These are phyloP conservation scores for Ogataea hybrid DNA, from an alignment of 1,139 yeast genomes.

Conservation along the genomic window DNA sequence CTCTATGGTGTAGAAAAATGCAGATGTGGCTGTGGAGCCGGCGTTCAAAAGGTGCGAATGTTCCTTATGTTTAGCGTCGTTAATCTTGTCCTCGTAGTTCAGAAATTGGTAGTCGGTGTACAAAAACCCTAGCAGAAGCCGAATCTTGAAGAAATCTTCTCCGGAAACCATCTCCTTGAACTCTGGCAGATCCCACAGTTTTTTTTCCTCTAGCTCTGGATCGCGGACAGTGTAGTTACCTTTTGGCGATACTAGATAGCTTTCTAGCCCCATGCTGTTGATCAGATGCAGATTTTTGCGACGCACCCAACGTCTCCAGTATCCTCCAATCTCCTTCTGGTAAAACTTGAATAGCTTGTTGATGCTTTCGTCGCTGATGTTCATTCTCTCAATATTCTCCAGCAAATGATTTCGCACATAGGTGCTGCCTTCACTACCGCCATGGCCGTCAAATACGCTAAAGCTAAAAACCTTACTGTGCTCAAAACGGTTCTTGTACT, in stretches of 20 bases:
- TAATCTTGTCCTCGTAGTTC: constrained; percentile 26
- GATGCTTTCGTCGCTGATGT: constrained; percentile 33
- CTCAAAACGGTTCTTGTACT: constrained; percentile 12
- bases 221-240: constrained; percentile 35
- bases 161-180: constrained; percentile 20
- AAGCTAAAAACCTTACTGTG: constrained; percentile 52
- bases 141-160: constrained; percentile 30
- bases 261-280: constrained; percentile 47
- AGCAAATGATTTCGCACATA: constrained; percentile 57
- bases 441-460: constrained; percentile 91
- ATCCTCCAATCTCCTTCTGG: constrained; percentile 68
- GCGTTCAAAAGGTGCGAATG: constrained; percentile 34
- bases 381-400: constrained; percentile 50
- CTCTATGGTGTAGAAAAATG: constrained; percentile 57
- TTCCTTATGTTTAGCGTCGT: constrained; percentile 23
- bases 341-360: constrained; percentile 46
- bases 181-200: constrained; percentile 24
- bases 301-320: constrained; percentile 76
- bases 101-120: constrained; percentile 32
- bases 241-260: constrained; percentile 56
- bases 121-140: constrained; percentile 30
- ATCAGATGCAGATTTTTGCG: constrained; percentile 32
- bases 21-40: constrained; percentile 87
- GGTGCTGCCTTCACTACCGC: constrained; percentile 73
- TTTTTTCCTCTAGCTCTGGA: constrained; percentile 17